Base-by-base conservation (phyloP, 106 monocot species). In the Cymbidium sinense region DNA sequence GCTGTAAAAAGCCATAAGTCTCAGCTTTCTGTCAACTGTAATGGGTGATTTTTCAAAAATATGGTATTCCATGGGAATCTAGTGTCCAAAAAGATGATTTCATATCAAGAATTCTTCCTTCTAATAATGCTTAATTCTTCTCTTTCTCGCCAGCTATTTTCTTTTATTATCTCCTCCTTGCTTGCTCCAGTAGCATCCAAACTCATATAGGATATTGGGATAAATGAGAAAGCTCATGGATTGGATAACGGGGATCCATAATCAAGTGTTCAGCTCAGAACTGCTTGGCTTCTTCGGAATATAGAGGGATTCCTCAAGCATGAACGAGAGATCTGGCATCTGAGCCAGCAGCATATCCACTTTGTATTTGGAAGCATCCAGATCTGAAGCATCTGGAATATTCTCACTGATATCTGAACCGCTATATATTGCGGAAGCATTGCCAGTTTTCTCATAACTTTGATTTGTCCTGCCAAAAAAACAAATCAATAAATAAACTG, bases 241-340 rank as follows among this genome's bases (percentile, higher is more conserved):
- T 62, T 62, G n/a, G 23, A 62, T 11, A 13, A 72, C 35, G 17
- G 5, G 37, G 39, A 1, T 9, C 34, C 34, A 21, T 37, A 39
- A 17, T 72, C 71, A 72, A 41, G 37, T 15, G 19, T 41, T 43
- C 74, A 47, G 74, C 23, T 74, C 28, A 71, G 71, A 71, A 44
- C n/a, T 44, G 35, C 25, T 3, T 10, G 44, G 44, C 44, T 44
- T 43, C 74, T 74, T 74, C 25, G 74, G 74, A 44, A 74, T 13
- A 44, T 5, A 44, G 43, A 74, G 74, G 43, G 74, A 35, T 0
- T 74, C 74, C 44, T 74, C 74, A 43, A 74, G 74, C 74, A 74
- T 74, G 74, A 74, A 74, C 27, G 74, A 74, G 74, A 74, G 74
- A 27, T 74, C 74, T 8, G 74, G 74, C 44, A 74, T 44, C 74